Percentiles rank a stretch among this genome's conserved stretches.
phyloP scores from a whole-genome alignment of 805 yeast genomes.

The Nakazawaea molendinolei region DNA sequence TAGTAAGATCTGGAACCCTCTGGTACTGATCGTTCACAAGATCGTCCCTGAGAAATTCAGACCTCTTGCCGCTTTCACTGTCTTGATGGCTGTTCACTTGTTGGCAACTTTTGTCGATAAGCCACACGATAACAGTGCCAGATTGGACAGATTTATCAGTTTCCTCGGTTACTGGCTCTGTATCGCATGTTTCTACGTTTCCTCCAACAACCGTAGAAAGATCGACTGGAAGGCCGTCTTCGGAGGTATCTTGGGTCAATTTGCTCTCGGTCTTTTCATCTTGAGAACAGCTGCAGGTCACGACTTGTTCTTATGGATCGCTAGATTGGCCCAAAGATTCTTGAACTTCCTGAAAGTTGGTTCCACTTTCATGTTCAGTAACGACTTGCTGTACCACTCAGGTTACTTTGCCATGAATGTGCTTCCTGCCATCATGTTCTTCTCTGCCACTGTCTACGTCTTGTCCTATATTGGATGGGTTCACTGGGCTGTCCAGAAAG shows the following conservation, averaged over 20 bases:
- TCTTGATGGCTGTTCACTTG: constrained; percentile 38
- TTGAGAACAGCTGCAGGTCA: constrained; percentile 54
- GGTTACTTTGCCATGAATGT: constrained; percentile 51
- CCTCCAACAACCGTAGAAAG: constrained; percentile 37
- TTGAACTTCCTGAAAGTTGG: constrained; percentile 53
- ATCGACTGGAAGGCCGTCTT: constrained; percentile 56
- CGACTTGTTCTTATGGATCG: constrained; percentile 55
- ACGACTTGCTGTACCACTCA: constrained; percentile 28
- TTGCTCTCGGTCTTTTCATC: constrained; percentile 52
- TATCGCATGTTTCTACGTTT: constrained; percentile 32
- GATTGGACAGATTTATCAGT: constrained; percentile 50
- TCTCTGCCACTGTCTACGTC: constrained; percentile 55
- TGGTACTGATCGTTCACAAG: constrained; percentile 28
- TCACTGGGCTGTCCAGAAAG: constrained; percentile 54
- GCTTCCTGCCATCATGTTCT: constrained; percentile 57
- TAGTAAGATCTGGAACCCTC: constrained; percentile 23
- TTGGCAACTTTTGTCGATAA: constrained; percentile 51
- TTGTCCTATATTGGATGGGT: constrained; percentile 53
- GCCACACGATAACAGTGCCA: constrained; percentile 37
- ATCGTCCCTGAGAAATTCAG: constrained; percentile 33
- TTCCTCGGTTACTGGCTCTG: constrained; percentile 49
- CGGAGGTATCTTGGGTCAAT: constrained; percentile 55
- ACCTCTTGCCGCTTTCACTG: constrained; percentile 37
- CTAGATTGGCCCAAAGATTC: constrained; percentile 48
- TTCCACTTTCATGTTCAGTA: constrained; percentile 49